These are phyloP conservation scores for Chimonanthus salicifolius DNA, from an alignment of 164 flowering plant genomes.

Conservation along the genomic window DNA sequence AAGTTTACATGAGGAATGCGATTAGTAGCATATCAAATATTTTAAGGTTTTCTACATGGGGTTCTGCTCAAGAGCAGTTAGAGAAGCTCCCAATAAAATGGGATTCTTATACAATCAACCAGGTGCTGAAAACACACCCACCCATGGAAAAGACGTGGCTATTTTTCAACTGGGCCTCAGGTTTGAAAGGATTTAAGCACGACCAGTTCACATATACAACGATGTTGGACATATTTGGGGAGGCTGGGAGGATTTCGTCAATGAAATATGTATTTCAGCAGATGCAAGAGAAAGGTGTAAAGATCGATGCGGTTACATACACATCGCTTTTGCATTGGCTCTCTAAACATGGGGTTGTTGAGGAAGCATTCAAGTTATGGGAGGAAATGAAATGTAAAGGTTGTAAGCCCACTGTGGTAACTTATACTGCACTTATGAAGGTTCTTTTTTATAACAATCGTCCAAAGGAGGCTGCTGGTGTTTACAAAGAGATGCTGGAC, in stretches of 20 bases:
- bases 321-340: conserved; percentile 86
- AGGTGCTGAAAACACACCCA: conserved; percentile 81
- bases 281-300: conserved; percentile 69
- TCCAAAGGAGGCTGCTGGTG: conserved; percentile 54
- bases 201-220: conserved; percentile 93
- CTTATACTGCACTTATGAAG: conserved; percentile 91
- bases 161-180: conserved; percentile 73
- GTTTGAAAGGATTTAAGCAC: conserved; percentile 60
- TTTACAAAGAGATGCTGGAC: conserved; percentile 77
- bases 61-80: conserved; percentile 58
- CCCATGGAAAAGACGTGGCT: conserved; percentile 87
- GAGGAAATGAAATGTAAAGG: conserved; percentile 65
- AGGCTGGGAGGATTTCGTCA: conserved; percentile 78
- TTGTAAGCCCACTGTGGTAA: conserved; percentile 54
- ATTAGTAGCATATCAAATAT: conserved; percentile 17
- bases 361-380: conserved; percentile 61
- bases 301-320: conserved; percentile 70
- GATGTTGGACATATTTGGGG: conserved; percentile 87
- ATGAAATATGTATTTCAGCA: conserved; percentile 66
- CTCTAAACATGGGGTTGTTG: conserved; percentile 67
- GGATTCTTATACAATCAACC: conserved; percentile 79
- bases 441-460: conserved; percentile 43
- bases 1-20: conserved; percentile 46
- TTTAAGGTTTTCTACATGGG: conserved; percentile 64
- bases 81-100: conserved; percentile 46